Evolutionary conservation across 768 basidiomycete species (phyloP), one percentile per base, ranked within the genome.

Genomic region (Podaxis mareebaensis): DNA sequence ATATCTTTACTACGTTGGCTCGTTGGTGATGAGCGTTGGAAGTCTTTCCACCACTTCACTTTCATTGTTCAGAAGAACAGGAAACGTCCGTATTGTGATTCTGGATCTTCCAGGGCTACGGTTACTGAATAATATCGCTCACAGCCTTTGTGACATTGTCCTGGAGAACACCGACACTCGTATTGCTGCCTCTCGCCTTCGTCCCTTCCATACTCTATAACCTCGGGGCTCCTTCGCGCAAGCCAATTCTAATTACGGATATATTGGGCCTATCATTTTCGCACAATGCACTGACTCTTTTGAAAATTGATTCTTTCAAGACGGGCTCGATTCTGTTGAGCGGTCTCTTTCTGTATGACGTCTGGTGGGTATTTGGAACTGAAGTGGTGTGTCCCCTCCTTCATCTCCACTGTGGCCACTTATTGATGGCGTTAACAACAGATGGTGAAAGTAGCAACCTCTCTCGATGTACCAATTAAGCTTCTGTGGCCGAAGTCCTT

Each of bases 391-490:
- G 90, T 79, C 46, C 8, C 2, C 39, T n/a, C 33, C 6, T 42
- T 57, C 46, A 22, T 63, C 33, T 57, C 48, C 36, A 13, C 36
- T 24, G 24, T 0, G 30, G 15, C 33, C 24, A 46, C 5, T n/a
- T 8, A 22, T 49, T 63, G 20, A 56, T 22, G 17, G 17, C 10
- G 26, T 56, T 22, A 17, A n/a, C 59, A 64, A 44, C 68, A 94
- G 92, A 98, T 98, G 96, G 88, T 96, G 24, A 88, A 88, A 67
- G 96, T 99, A 1, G 96, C 96, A 1, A 95, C 90, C 22, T 85
- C 81, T 44, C 83, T 98, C 38, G 94, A 99, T 69, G 88, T 91
- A 28, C 96, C 96, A 20, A 96, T 99, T 77, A 98, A 97, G 76
- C 81, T 99, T 36, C 79, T 96, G 40, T 94, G 90, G 87, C 88